Evolutionary conservation across 1,139 yeast genomes (phyloP), one percentile per base, ranked within the genome.

Genomic region (Taphrina deformans): DNA sequence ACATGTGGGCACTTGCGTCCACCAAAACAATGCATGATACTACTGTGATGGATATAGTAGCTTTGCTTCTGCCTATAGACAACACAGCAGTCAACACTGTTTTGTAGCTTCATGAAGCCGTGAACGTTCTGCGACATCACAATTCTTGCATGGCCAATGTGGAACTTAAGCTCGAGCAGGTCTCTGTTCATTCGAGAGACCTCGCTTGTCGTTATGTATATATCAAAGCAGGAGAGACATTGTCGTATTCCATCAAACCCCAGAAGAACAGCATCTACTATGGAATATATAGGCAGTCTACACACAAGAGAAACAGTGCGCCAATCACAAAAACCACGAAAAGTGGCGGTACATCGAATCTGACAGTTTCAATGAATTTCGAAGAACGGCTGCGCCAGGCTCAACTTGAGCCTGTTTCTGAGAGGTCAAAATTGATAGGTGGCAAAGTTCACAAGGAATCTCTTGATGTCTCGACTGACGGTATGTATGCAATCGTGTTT

Each of bases 201-300:
- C 91, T 89, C 73, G 83, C 91, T 69, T 88, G 91, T 71, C 89
- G 92, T 71, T 93, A 98, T 98, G 85, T 91, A 67, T 83, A 85
- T 69, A 89, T 87, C 14, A 86, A 88, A 0, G 86, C 84, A 48
- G 83, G 85, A 67, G 83, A 87, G 26, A 76, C 81, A 24, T 82
- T 92, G 53, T 84, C 83, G 69, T 93, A 95, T 87, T 91, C 87
- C 72, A 82, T 90, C 59, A 88, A 86, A 72, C 97, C 98, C 1
- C 75, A 87, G 71, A 91, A 89, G 73, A 87, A 86, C 72, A 87
- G 96, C 16, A 85, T 92, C 63, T 48, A 44, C 16, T 66, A 41
- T 33, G 68, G 59, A 14, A 53, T 66, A 10, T 66, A 65, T 56
- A 31, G 51, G 14, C 44, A 56, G 21, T 16, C 60, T 1, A 41